These are phyloP conservation scores for Aspergillus intermedius DNA, from an alignment of 2,329 filamentous ascomycete genomes.

Conservation along the genomic window DNA sequence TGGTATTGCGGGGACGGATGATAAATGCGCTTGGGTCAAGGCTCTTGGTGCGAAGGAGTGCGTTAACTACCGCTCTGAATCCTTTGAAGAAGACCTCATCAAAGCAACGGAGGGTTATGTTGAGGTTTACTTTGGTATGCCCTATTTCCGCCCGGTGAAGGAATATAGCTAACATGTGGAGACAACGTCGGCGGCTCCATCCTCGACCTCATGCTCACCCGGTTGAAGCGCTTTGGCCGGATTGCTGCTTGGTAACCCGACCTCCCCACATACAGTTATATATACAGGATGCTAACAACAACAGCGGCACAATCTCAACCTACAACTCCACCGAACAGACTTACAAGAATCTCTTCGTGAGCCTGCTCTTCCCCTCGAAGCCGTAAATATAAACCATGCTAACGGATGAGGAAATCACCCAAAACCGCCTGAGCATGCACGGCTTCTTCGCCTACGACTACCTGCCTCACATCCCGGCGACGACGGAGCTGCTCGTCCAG, in stretches of 20 bases:
- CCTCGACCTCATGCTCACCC: constrained; percentile 33
- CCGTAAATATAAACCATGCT: too few relatives aligned
- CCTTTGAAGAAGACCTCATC: constrained; percentile 43
- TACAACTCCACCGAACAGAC: constrained; percentile 8
- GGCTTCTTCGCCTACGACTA: constrained; percentile 18
- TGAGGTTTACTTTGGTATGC: constrained; percentile 42
- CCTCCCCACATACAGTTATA: too few relatives aligned
- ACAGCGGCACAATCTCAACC: constrained; percentile 17
- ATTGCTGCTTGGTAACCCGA: constrained; percentile 13
- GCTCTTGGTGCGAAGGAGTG: constrained; percentile 48
- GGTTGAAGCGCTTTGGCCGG: constrained; percentile 8
- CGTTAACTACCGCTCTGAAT: constrained; percentile 48
- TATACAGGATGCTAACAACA: background rate
- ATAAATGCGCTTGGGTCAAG: constrained; percentile 50
- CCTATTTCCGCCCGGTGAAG: background rate
- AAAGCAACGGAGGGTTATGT: constrained; percentile 45
- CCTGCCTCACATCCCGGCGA: constrained; percentile 15
- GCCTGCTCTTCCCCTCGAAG: too few relatives aligned
- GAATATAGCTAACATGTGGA: background rate
- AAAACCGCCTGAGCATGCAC: constrained; percentile 13
- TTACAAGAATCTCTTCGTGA: too few relatives aligned
- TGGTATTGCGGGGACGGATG: constrained; percentile 48
- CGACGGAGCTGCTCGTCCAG: constrained; percentile 18
- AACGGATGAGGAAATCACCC: constrained; percentile 8
- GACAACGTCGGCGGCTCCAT: constrained; percentile 47